Evolutionary conservation across 106 monocot species (phyloP).

Genomic region (Allium sativum): DNA sequence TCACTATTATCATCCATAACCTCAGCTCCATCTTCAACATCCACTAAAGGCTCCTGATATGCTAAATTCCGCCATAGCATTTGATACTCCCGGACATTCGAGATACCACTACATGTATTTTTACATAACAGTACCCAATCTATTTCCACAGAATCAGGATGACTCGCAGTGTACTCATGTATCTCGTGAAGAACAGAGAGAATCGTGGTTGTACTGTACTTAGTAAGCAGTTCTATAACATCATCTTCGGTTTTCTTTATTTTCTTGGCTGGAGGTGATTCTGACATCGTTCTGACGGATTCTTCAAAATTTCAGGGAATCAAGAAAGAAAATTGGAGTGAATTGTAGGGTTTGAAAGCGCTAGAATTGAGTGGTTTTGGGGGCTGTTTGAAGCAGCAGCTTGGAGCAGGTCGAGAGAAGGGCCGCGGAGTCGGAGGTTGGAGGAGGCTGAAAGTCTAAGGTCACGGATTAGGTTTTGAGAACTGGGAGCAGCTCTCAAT

Average conservation of each 20-base stretch:
- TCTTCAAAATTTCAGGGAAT: too few species aligned
- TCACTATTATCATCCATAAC: conserved; percentile 59
- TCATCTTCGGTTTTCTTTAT: conserved; percentile 4
- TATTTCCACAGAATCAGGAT: conserved; percentile 20
- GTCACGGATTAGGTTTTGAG: too few species aligned
- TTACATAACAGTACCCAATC: conserved; percentile 64
- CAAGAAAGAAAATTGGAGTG: too few species aligned
- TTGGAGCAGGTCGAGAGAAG: too few species aligned
- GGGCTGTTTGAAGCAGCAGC: too few species aligned
- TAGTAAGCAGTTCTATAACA: conserved; percentile 11
- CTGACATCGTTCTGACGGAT: background rate
- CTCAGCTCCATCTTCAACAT: conserved; percentile 45
- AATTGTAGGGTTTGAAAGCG: too few species aligned
- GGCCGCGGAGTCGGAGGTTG: too few species aligned
- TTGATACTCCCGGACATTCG: conserved; percentile 81
- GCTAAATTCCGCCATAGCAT: conserved; percentile 94
- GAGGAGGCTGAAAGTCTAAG: too few species aligned
- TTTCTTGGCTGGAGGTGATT: background rate
- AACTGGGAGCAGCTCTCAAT: too few species aligned
- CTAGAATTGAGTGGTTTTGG: too few species aligned
- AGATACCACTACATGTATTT: conserved; percentile 56
- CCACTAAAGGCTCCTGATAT: conserved; percentile 37
- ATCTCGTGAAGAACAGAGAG: conserved; percentile 51
- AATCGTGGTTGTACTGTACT: conserved; percentile 40
- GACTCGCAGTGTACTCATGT: conserved; percentile 24